Evolutionary conservation across 2,329 filamentous ascomycete genomes (phyloP), one percentile per base, ranked within the genome.

Genomic region (Clarireedia hainanense): DNA sequence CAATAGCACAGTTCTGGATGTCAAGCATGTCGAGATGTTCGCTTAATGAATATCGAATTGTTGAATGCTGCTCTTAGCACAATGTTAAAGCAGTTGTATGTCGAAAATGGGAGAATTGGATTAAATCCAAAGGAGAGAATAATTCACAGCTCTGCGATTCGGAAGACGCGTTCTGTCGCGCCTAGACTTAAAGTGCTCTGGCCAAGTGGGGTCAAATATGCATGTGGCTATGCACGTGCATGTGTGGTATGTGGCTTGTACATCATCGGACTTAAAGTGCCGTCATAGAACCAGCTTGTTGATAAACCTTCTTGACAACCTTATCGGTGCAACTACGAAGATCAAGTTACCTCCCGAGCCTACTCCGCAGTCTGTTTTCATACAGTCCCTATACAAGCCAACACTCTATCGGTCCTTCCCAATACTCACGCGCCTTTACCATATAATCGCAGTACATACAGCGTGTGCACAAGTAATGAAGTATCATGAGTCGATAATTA

Each of bases 401-500:
- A n/a, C 50, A 12, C 30, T 45, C 36, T 43, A 50, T 45, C 37
- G 46, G 30, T 50, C 49, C 49, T 56, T 56, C 48, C 42, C 24
- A 42, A 52, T 27, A 30, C 26, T 42, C 20, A 51, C n/a, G 14
- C 17, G 17, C 30, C 27, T 17, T 20, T 34, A 5, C 54, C 24
- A 24, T 23, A 23, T 5, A 50, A 12, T 30, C 15, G n/a, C 9
- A 43, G 23, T 40, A 39, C 24, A 30, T 40, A 39, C 24, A 36
- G 17, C 34, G 14, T 10, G 14, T 3, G 5, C 49, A 47, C 24
- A 20, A 24, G 5, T 24, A 30, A 34, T 50, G 15, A 40, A 54
- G 17, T 20, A 27, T 34, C n/a, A 42, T 48, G 17, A 49, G 23
- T 43, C 40, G 23, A 51, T 52, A 23, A 17, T n/a, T 30, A 37